Conservation (phyloP, 192 early-diverging fungal genomes). For the Backusella parvicylindrica region DNA sequence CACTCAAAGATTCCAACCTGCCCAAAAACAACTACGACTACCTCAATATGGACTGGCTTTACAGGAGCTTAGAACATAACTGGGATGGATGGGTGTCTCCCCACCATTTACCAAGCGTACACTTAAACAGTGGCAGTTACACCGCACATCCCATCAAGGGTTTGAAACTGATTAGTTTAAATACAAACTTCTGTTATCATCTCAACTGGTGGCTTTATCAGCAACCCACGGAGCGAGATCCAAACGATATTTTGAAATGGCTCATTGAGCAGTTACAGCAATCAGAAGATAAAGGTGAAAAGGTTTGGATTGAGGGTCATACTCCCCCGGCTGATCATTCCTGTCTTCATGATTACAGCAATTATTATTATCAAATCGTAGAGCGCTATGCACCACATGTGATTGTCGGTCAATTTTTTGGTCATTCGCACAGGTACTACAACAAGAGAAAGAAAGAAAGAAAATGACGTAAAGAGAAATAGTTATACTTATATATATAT, state of each 20-base stretch:
- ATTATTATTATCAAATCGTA: slow-evolving; percentile 52
- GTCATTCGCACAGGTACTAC: slow-evolving; percentile 45
- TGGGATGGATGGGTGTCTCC: slow-evolving; percentile 47
- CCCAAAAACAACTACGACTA: slow-evolving; percentile 8
- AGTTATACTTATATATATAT: neutral
- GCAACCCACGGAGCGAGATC: slow-evolving; percentile 32
- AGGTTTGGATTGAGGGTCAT: slow-evolving; percentile 56
- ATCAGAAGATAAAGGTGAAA: slow-evolving; percentile 48
- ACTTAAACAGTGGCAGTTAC: slow-evolving; percentile 48
- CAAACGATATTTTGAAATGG: slow-evolving; percentile 48
- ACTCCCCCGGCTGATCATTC: slow-evolving; percentile 42
- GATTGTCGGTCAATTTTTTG: slow-evolving; percentile 56
- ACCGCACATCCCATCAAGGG: slow-evolving; percentile 37
- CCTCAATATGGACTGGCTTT: slow-evolving; percentile 40
- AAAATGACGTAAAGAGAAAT: neutral
- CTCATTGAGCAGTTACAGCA: slow-evolving; percentile 43
- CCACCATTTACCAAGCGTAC: slow-evolving; percentile 19
- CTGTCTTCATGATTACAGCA: slow-evolving; percentile 48
- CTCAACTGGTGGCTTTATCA: slow-evolving; percentile 54
- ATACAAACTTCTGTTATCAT: slow-evolving; percentile 60
- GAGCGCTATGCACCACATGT: slow-evolving; percentile 52
- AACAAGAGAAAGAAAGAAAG: neutral
- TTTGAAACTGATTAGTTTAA: slow-evolving; percentile 47
- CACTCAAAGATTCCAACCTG: slow-evolving; percentile 13
- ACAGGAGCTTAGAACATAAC: slow-evolving; percentile 38